Evolutionary conservation across 768 basidiomycete genomes (phyloP), one percentile per base, ranked within the genome.

Genomic region (Lentinula guzmanii): DNA sequence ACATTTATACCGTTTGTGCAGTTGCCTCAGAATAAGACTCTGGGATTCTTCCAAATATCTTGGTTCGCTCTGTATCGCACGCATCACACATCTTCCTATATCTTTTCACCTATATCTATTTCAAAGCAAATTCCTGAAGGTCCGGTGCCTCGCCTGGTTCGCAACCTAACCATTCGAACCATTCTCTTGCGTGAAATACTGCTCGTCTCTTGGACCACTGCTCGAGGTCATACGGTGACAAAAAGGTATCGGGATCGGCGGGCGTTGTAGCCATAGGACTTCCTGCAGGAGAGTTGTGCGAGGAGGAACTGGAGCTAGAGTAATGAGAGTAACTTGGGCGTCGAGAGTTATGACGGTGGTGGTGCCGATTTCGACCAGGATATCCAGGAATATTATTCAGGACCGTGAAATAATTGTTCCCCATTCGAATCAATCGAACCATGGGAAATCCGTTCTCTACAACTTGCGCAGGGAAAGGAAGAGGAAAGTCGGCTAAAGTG

Each of bases 111-210:
- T 24, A 8, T 18, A 48, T 18, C 51, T 28, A 60, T 41, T 37
- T 37, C 24, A 60, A 43, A 31, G 41, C 28, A 66, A 64, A 66
- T 65, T 42, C 62, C 63, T 53, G 62, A 28, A 13, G 65, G 54
- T 60, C 65, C 64, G 64, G 69, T 31, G 53, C 43, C 37, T 58
- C 39, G 16, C 55, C 86, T 63, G 86, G 82, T 63, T 81, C 81
- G 64, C 87, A 88, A 0, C 82, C 85, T 41, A 81, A 69, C 76
- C 84, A 85, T 68, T 87, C 85, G 24, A 89, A 73, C 86, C 86
- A 87, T 65, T 87, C 85, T 16, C 70, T 71, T 3, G 77, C 75
- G 62, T 85, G 81, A 64, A 82, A 84, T 63, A 74, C 70, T 21
- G 75, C 79, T 41, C 84, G 74, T 62, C 80, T 70, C 61, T 77